phyloP scores from a whole-genome alignment of 345 rosid genomes.

The Acer saccharum region DNA sequence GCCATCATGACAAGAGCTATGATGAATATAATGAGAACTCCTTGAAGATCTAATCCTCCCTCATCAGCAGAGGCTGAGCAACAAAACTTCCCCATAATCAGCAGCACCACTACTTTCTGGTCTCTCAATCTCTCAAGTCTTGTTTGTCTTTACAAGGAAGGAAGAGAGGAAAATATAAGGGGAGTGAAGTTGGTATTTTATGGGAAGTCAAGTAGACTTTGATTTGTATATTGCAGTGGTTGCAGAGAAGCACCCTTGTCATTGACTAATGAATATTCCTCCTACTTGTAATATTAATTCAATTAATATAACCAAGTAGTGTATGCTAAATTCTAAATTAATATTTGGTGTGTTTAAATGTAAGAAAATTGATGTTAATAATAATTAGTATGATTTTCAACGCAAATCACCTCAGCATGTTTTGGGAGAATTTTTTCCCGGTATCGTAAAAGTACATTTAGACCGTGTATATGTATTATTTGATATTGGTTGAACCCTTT shows the following conservation, averaged over 20 bases:
- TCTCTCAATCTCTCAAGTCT: not conserved
- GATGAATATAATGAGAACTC: slow-evolving; percentile 35
- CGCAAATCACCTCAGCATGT: too few relatives aligned
- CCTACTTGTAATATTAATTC: not conserved
- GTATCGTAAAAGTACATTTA: too few relatives aligned
- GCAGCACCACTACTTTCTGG: not conserved
- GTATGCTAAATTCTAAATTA: not conserved
- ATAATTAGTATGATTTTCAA: too few relatives aligned
- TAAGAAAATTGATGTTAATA: too few relatives aligned
- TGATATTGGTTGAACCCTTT: too few relatives aligned
- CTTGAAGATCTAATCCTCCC: slow-evolving; percentile 20
- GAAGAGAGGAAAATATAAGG: not conserved
- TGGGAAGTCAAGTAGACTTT: not conserved
- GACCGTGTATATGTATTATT: too few relatives aligned
- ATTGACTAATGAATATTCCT: not conserved
- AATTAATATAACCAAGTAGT: not conserved
- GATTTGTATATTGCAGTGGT: not conserved
- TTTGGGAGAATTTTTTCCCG: too few relatives aligned
- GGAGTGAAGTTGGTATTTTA: slow-evolving; percentile 7
- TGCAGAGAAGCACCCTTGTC: not conserved
- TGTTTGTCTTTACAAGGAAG: not conserved
- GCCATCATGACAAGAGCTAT: slow-evolving; percentile 41
- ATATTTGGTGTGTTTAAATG: not conserved
- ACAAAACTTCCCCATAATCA: slow-evolving; percentile 44
- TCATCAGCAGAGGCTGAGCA: slow-evolving; percentile 33